A percentile compares a stretch with the other conserved stretches of the same genome.
Evolutionary conservation across 2,329 filamentous ascomycete genomes (phyloP).

Genomic region (Fusarium bactridioides): DNA sequence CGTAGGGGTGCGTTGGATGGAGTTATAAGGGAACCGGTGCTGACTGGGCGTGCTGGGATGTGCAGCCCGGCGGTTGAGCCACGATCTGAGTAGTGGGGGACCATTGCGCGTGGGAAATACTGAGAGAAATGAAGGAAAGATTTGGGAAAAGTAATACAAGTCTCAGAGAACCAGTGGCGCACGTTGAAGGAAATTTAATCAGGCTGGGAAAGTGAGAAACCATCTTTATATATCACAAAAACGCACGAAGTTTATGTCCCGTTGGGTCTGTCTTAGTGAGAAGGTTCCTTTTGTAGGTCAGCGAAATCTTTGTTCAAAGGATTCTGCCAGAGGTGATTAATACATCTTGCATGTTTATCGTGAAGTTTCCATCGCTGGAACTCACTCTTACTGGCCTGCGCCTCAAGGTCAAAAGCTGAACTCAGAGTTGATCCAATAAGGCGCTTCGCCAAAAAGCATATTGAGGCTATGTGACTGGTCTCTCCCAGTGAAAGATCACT

Average conservation of each 20-base stretch:
- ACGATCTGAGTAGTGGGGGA: accelerated
- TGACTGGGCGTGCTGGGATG: neutral
- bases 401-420: accelerated
- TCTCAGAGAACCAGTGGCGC: accelerated
- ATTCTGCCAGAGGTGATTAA: accelerated
- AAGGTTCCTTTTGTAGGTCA: accelerated
- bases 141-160: accelerated
- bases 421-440: neutral
- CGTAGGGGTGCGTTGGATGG: accelerated
- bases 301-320: accelerated
- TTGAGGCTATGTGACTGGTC: too few relatives aligned
- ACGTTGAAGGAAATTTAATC: neutral
- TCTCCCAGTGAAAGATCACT: neutral
- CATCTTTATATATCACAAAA: accelerated
- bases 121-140: accelerated
- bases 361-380: accelerated
- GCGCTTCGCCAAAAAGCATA: neutral
- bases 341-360: accelerated
- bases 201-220: neutral
- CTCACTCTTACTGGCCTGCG: neutral
- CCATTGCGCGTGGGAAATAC: accelerated
- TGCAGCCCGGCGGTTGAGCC: too few relatives aligned
- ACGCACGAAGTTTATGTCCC: accelerated
- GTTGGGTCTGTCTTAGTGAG: accelerated
- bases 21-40: too few relatives aligned